Evolutionary conservation across 495 filamentous ascomycete species (phyloP).

Genomic region (Cetradonia linearis): DNA sequence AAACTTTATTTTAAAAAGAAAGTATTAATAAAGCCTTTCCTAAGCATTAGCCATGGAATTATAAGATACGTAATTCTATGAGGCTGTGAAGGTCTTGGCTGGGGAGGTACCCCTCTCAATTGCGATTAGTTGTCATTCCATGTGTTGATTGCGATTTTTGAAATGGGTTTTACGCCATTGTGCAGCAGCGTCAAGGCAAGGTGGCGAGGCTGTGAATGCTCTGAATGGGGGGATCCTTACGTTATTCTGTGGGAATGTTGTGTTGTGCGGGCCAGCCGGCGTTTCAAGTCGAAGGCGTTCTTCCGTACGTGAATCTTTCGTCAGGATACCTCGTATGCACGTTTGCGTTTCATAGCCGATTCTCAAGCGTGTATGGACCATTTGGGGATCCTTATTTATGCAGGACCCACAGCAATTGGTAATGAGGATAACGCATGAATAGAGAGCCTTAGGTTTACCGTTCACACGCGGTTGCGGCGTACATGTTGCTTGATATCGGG

Average conservation of each 20-base stretch:
- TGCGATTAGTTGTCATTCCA: neutral
- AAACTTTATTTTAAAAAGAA: too few relatives aligned
- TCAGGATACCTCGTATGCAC: neutral
- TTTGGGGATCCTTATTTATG: too few relatives aligned
- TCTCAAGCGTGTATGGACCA: too few relatives aligned
- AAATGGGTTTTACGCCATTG: neutral
- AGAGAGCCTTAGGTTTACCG: neutral
- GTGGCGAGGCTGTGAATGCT: neutral
- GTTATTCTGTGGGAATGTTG: neutral
- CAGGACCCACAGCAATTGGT: too few relatives aligned
- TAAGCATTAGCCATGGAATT: too few relatives aligned
- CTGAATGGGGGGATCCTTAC: neutral
- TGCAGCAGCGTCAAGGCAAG: neutral
- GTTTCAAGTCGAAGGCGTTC: neutral
- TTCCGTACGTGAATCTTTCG: neutral
- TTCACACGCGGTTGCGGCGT: too few relatives aligned
- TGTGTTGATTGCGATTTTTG: neutral
- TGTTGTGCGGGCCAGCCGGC: neutral
- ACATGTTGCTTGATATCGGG: neutral
- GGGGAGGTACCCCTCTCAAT: neutral
- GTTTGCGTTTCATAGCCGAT: neutral
- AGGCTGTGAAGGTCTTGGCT: neutral
- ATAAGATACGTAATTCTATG: too few relatives aligned
- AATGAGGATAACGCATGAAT: too few relatives aligned
- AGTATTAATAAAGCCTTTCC: neutral